phyloP scores from a whole-genome alignment of 2,329 filamentous ascomycete species.

The Paecilomyces sp. region DNA sequence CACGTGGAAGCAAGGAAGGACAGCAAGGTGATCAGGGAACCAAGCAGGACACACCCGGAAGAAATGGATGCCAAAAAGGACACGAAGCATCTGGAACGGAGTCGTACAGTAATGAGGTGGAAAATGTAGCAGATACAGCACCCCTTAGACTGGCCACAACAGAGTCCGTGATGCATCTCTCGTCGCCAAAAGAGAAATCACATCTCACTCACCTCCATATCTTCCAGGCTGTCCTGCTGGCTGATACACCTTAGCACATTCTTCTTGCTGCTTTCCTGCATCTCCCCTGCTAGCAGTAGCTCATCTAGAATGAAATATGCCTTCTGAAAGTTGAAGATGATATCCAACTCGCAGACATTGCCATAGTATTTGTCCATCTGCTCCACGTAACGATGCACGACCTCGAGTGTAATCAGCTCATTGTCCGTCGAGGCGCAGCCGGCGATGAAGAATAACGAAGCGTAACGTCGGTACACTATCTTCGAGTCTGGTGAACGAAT shows the following conservation, averaged over 20 bases:
- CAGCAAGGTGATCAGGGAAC: not conserved
- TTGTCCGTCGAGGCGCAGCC: constrained; percentile 97
- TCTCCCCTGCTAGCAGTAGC: constrained; percentile 85
- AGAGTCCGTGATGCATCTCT: not conserved
- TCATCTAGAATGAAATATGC: constrained; percentile 99
- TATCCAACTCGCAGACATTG: constrained; percentile 98
- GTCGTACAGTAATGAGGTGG: not conserved
- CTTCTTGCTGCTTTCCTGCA: constrained; percentile 99
- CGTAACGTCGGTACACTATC: constrained; percentile 97
- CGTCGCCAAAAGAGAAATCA: not conserved
- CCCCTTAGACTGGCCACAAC: not conserved
- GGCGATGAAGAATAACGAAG: constrained; percentile 98
- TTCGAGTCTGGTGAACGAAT: constrained; percentile 67
- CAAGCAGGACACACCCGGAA: not conserved
- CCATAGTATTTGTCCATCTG: constrained; percentile 99
- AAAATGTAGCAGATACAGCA: not conserved
- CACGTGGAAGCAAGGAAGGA: constrained; percentile 2
- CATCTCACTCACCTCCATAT: constrained; percentile 83
- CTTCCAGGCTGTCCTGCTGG: constrained; percentile 94
- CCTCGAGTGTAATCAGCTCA: constrained; percentile 94
- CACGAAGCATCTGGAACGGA: not conserved
- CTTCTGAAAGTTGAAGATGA: constrained; percentile 99
- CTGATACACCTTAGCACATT: constrained; percentile 93
- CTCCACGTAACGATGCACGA: constrained; percentile 98
- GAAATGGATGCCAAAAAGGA: not conserved